Evolutionary conservation across 768 basidiomycete genomes (phyloP).

Genomic region (Mycena capillaripes): DNA sequence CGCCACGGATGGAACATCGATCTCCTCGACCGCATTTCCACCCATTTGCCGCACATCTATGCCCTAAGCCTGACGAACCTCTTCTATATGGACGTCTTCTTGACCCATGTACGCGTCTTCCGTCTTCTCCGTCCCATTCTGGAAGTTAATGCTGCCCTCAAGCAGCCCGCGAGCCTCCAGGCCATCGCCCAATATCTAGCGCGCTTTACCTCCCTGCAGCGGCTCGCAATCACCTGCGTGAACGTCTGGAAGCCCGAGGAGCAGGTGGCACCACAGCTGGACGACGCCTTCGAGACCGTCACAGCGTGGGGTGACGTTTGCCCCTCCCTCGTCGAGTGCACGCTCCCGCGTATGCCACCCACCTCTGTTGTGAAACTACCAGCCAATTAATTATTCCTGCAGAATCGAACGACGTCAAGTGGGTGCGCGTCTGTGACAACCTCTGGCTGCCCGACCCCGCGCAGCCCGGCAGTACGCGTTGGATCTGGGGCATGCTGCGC

Average conservation of each 20-base stretch:
- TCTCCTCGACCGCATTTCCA: slow-evolving; percentile 50
- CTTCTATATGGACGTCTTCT: slow-evolving; percentile 48
- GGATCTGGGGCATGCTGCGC: slow-evolving; percentile 31
- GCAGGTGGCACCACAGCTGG: slow-evolving; percentile 43
- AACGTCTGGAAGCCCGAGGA: slow-evolving; percentile 48
- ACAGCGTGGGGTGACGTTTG: slow-evolving; percentile 55
- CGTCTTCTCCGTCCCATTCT: not conserved
- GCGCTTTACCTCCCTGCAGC: slow-evolving; percentile 49
- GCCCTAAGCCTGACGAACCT: slow-evolving; percentile 53
- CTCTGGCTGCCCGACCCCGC: slow-evolving; percentile 33
- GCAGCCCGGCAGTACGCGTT: slow-evolving; percentile 13
- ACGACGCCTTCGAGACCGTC: slow-evolving; percentile 52
- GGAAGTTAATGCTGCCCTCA: not conserved
- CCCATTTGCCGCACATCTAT: slow-evolving; percentile 49
- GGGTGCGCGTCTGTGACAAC: slow-evolving; percentile 33
- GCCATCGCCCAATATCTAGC: slow-evolving; percentile 44
- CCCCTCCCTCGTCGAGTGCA: slow-evolving; percentile 50
- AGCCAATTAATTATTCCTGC: not conserved
- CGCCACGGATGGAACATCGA: slow-evolving; percentile 57
- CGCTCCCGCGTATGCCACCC: slow-evolving; percentile 48
- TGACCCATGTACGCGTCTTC: slow-evolving; percentile 42
- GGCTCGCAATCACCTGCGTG: slow-evolving; percentile 49
- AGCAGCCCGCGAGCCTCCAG: slow-evolving; percentile 42
- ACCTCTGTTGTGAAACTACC: not conserved
- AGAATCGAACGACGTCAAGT: slow-evolving; percentile 26